phyloP scores from a whole-genome alignment of 176 grass and related monocot genomes.

The Saccharum officinarum region DNA sequence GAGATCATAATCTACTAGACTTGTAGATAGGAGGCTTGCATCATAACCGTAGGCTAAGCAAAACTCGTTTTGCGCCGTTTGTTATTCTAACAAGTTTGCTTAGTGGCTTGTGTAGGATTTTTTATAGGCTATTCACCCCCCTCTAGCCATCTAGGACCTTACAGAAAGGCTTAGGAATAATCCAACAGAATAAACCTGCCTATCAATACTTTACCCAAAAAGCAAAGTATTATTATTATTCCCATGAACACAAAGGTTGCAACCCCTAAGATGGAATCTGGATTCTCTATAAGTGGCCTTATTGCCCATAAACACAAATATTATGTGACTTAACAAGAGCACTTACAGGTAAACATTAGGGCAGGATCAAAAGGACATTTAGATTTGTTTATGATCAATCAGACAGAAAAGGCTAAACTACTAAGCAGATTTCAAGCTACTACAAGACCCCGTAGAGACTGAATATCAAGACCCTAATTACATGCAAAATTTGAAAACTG shows the following conservation, averaged over 20 bases:
- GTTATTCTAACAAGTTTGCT: no score
- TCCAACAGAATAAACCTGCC: no score
- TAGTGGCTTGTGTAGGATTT: no score
- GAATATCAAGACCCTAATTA: background rate
- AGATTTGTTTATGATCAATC: background rate
- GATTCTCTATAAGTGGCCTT: background rate
- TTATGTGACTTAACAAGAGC: background rate
- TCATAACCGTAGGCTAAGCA: no score
- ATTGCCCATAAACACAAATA: no score
- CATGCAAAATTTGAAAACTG: background rate
- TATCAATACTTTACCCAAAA: no score
- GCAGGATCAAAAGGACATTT: background rate
- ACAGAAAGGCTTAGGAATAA: no score
- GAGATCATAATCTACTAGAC: no score
- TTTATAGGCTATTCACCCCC: no score
- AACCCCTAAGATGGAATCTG: background rate
- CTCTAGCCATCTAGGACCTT: no score
- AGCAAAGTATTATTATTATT: background rate
- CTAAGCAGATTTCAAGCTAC: background rate
- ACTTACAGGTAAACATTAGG: background rate
- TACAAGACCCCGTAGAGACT: background rate
- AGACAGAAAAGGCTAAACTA: background rate
- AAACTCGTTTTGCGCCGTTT: no score
- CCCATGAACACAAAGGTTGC: background rate
- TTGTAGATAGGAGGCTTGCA: no score